Base-by-base conservation (phyloP, 2,329 filamentous ascomycete genomes). In the Leptographium galeiforme region DNA sequence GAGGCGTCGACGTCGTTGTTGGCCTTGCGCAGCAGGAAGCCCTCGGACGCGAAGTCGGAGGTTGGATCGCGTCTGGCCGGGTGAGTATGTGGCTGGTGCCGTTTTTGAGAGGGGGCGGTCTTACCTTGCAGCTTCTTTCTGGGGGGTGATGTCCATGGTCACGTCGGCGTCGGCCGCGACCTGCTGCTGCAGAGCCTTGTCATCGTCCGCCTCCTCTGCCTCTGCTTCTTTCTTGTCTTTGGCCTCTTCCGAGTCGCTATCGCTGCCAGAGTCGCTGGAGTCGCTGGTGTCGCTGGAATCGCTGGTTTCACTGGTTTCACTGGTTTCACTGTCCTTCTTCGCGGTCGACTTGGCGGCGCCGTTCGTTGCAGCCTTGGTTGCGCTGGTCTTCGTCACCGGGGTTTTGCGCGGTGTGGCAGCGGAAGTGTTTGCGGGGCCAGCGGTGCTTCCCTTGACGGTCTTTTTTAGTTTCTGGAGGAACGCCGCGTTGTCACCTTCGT, bases 21-120 rank as follows among this genome's bases (percentile, higher is more conserved):
- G 25, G 72, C 72, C 58, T 76, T 76, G 53, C 76, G 75, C 50
- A 81, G 66, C 55, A 72, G 68, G 57, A 81, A 80, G 53, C 77
- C 73, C 7, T 74, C 77, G 13, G 69, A 69, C 39, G 77, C 67
- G 38, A 77, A 68, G 40, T 70, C 69, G 60, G 53, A 68, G 68
- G 58, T 48, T 56, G 57, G 33, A 14, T 38, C 49, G 40, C 58
- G 14, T 33, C 40, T 36, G n/a, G n/a, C 4, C 11, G 34, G 2
- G 18, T 25, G 11, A 38, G 36, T 30, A 32, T 5, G 25, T 25
- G 25, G 14, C 10, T 14, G 34, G 18, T 5, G 7, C 30, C 6
- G 13, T 30, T 6, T 30, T 12, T 8, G 6, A 25, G n/a, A 14
- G 25, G 30, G 25, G 13, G 3, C n/a, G 30, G 6, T 16, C 44